Conservation (phyloP, 352 stramenopile genomes). For the Phytophthora sp. region DNA sequence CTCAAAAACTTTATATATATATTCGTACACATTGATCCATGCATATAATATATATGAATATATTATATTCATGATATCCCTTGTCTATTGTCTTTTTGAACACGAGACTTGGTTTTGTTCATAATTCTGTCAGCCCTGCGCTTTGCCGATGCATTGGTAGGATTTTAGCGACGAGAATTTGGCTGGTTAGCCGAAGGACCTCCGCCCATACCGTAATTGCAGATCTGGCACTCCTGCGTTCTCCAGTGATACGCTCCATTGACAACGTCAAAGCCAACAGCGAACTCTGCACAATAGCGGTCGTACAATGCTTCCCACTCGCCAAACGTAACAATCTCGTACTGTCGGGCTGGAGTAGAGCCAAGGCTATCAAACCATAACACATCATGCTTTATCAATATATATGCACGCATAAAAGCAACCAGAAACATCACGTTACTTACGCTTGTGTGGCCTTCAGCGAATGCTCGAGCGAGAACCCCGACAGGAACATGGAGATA, state of each 20-base stretch:
- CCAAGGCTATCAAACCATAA: slow-evolving; percentile 42
- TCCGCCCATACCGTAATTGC: slow-evolving; percentile 74
- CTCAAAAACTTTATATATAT: too few relatives aligned
- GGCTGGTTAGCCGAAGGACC: slow-evolving; percentile 42
- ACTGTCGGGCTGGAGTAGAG: slow-evolving; percentile 63
- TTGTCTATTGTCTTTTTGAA: too few relatives aligned
- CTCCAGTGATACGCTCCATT: slow-evolving; percentile 86
- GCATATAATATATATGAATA: too few relatives aligned
- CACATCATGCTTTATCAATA: too few relatives aligned
- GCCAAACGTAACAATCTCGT: slow-evolving; percentile 83
- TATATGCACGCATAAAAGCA: too few relatives aligned
- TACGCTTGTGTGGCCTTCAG: slow-evolving; percentile 78
- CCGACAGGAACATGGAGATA: slow-evolving; percentile 88
- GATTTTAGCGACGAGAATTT: slow-evolving; percentile 54
- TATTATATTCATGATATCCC: too few relatives aligned
- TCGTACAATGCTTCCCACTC: slow-evolving; percentile 88
- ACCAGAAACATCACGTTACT: slow-evolving; percentile 24
- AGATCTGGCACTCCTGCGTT: slow-evolving; percentile 79
- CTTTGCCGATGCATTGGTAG: too few relatives aligned
- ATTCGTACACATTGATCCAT: too few relatives aligned
- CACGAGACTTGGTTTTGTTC: too few relatives aligned
- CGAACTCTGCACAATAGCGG: slow-evolving; percentile 80
- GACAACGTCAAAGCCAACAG: slow-evolving; percentile 81
- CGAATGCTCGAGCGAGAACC: slow-evolving; percentile 80
- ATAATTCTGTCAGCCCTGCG: too few relatives aligned